Conservation (phyloP, 169 alveolate genomes). For the Plasmodium knowlesi region DNA sequence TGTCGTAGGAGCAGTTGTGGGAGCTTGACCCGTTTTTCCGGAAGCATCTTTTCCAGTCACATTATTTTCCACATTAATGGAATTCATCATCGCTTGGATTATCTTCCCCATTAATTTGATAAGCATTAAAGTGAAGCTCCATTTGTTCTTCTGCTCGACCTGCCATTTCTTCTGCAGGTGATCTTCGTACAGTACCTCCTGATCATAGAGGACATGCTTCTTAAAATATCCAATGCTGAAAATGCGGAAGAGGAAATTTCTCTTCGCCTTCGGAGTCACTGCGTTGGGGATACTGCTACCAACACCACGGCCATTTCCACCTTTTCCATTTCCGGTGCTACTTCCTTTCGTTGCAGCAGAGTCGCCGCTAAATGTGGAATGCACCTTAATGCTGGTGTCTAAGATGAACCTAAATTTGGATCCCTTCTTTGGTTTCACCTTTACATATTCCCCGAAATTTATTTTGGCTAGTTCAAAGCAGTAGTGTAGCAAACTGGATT, state of each 20-base stretch:
- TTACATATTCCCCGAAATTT: conserved; percentile 27
- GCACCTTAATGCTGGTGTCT: neutral
- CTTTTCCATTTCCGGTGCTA: neutral
- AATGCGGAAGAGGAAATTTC: conserved; percentile 3
- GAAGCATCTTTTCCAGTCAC: neutral
- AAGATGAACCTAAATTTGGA: conserved; percentile 30
- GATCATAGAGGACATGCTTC: conserved; percentile 35
- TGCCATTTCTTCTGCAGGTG: neutral
- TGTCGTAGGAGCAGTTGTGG: too few relatives aligned
- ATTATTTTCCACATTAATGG: neutral
- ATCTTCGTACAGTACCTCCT: conserved; percentile 18
- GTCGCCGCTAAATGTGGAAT: neutral
- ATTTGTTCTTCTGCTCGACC: neutral
- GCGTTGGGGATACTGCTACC: neutral
- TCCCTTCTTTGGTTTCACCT: conserved; percentile 16
- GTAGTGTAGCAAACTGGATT: conserved; percentile 13
- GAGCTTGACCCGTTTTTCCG: neutral
- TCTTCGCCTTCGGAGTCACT: neutral
- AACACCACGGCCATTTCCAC: neutral
- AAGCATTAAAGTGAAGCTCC: neutral
- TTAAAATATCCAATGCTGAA: conserved; percentile 7
- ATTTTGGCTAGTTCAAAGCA: conserved; percentile 51
- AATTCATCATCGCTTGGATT: neutral
- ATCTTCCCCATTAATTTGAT: neutral
- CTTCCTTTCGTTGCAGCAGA: neutral